Conservation (phyloP, 2,329 filamentous ascomycete species). For the Massarina eburnea region DNA sequence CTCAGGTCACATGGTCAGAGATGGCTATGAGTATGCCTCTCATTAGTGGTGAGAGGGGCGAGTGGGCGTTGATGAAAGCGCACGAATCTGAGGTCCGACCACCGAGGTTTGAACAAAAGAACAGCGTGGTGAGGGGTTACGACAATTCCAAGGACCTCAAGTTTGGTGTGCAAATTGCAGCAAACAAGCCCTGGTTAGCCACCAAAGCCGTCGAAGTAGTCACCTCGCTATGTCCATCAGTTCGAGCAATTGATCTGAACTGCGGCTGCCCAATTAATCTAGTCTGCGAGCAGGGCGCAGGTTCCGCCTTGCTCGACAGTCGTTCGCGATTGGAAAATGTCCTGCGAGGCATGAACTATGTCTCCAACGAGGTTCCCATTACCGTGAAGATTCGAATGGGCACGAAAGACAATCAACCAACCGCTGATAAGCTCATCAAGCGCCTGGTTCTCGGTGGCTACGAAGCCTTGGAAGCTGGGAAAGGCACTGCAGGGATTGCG, state of each 20-base stretch:
- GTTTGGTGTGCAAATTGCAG: slow-evolving; percentile 91
- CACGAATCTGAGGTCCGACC: slow-evolving; percentile 79
- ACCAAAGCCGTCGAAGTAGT: slow-evolving; percentile 86
- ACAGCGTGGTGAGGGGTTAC: slow-evolving; percentile 70
- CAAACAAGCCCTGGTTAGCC: slow-evolving; percentile 87
- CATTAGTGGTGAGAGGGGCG: slow-evolving; percentile 83
- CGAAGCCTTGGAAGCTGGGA: slow-evolving; percentile 67
- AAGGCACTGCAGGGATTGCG: slow-evolving; percentile 71
- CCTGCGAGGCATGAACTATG: slow-evolving; percentile 90
- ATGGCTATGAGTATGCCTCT: slow-evolving; percentile 94
- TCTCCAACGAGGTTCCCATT: slow-evolving; percentile 87
- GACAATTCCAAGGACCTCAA: slow-evolving; percentile 80
- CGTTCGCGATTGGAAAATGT: slow-evolving; percentile 91
- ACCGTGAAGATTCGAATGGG: slow-evolving; percentile 95
- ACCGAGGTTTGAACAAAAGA: slow-evolving; percentile 64
- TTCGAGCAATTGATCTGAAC: slow-evolving; percentile 92
- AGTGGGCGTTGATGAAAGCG: slow-evolving; percentile 94
- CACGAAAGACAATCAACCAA: slow-evolving; percentile 76
- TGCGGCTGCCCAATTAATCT: slow-evolving; percentile 97
- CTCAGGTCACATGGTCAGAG: slow-evolving; percentile 93
- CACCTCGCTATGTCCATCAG: slow-evolving; percentile 72
- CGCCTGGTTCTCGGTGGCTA: slow-evolving; percentile 78
- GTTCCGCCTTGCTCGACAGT: slow-evolving; percentile 87
- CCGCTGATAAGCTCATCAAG: slow-evolving; percentile 77
- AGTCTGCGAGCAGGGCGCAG: slow-evolving; percentile 83